Conservation (phyloP, 371 early-diverging fungal genomes). For the Lichtheimia hyalospora region DNA sequence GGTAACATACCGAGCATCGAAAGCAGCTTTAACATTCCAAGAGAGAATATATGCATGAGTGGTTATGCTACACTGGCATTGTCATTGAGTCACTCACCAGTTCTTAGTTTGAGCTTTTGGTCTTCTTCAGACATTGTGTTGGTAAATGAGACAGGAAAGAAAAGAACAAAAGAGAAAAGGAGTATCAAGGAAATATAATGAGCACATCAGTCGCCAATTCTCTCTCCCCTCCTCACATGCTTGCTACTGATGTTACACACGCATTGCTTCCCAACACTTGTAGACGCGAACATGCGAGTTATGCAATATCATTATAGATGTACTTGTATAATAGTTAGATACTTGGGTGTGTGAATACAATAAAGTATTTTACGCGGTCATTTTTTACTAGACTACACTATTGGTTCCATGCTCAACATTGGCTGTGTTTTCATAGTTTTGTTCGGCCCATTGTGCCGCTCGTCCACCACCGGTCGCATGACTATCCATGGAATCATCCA, state of each 20-base stretch:
- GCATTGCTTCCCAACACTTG: too few species aligned
- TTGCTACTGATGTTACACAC: too few species aligned
- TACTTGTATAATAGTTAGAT: not conserved
- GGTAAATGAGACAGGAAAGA: not conserved
- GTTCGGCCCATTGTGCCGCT: slow-evolving; percentile 43
- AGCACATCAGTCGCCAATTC: too few species aligned
- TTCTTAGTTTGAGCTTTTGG: not conserved
- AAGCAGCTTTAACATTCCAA: slow-evolving; percentile 18
- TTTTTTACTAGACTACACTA: not conserved
- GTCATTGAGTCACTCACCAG: not conserved
- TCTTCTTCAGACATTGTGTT: not conserved
- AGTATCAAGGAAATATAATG: too few species aligned
- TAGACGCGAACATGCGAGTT: not conserved
- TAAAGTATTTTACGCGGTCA: not conserved
- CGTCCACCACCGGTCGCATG: not conserved
- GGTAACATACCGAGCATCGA: slow-evolving; percentile 17
- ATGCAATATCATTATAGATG: not conserved
- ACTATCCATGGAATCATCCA: slow-evolving; percentile 14
- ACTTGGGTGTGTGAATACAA: not conserved
- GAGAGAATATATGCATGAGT: not conserved
- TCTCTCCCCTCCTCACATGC: too few species aligned
- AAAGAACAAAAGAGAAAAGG: not conserved
- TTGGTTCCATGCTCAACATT: slow-evolving; percentile 2
- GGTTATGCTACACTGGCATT: not conserved
- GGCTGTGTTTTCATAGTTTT: slow-evolving; percentile 1